Base-by-base conservation (phyloP, 495 filamentous ascomycete species). In the Penicillium chermesinum region DNA sequence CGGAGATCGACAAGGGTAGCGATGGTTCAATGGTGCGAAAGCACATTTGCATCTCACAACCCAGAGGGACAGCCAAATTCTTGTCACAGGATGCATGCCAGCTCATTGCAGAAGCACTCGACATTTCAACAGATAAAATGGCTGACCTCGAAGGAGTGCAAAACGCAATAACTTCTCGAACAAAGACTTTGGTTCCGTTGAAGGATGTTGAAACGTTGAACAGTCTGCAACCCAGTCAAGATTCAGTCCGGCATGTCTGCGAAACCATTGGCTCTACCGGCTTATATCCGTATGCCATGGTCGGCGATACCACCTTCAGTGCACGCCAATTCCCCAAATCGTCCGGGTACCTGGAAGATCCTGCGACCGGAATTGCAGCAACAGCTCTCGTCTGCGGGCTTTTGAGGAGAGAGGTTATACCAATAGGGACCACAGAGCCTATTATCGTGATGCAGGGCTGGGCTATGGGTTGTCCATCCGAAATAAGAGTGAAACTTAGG, bases 161-260 rank as follows among this genome's bases (percentile, higher is more conserved):
- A 14, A 54, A 53, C 19, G 46, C 16, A 12, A 14, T 16, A 8
- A 49, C 39, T 3, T 45, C 30, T 12, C 38, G 34, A 8, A 33
- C 44, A 1, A 59, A 53, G 35, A 56, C 43, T 0, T 38, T 53
- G 9, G 10, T 55, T 20, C 53, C 53, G 12, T 9, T 56, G 27
- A 27, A 37, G 20, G 34, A 14, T 20, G 8, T 20, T 18, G 41
- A 45, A 10, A 20, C 19, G 0, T 20, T 58, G 0, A 9, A 43
- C 7, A n/a, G 5, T 0, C 1, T 52, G 21, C 5, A 13, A 1
- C 35, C 36, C 9, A 12, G 47, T 5, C 13, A 30, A 7, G 10
- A 32, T 16, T 40, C 20, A 0, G 17, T 56, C 4, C 21, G 16
- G 4, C 21, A 17, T 1, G 16, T 55, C 2, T 55, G 48, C 33